phyloP scores from a whole-genome alignment of 1,284 basidiomycete species.

The Salmacisia buchloeana region DNA sequence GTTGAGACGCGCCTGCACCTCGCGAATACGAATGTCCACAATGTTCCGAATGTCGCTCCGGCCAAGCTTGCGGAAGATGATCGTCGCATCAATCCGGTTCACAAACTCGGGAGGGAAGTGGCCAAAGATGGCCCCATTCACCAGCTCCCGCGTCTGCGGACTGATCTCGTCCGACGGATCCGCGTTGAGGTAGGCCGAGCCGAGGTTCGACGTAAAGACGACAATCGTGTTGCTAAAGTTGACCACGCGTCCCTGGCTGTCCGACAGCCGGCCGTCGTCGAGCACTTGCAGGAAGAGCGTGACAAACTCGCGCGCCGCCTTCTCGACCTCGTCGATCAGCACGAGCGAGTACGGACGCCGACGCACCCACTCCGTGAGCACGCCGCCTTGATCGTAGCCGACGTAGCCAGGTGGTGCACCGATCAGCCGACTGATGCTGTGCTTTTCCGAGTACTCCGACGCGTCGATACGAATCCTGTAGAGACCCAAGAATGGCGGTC shows the following conservation, averaged over 20 bases:
- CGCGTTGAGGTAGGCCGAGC: conserved; percentile 57
- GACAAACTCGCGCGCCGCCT: conserved; percentile 88
- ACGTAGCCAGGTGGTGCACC: conserved; percentile 66
- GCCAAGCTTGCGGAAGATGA: conserved; percentile 57
- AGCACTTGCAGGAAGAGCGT: conserved; percentile 82
- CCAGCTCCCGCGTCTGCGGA: conserved; percentile 52
- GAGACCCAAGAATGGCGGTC: background rate
- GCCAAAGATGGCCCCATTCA: conserved; percentile 55
- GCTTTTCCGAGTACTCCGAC: conserved; percentile 55
- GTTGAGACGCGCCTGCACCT: conserved; percentile 68
- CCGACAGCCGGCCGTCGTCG: conserved; percentile 78
- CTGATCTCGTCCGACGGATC: conserved; percentile 52
- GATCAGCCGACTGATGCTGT: conserved; percentile 57
- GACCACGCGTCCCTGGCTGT: conserved; percentile 46
- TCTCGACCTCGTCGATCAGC: conserved; percentile 52
- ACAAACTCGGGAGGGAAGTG: conserved; percentile 60
- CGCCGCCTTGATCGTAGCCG: conserved; percentile 79
- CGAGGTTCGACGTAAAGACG: conserved; percentile 57
- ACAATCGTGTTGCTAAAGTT: conserved; percentile 50
- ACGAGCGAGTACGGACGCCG: conserved; percentile 49
- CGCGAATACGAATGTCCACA: conserved; percentile 56
- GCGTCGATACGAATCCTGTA: conserved; percentile 56
- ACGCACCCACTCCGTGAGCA: conserved; percentile 55
- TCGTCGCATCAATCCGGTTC: conserved; percentile 56
- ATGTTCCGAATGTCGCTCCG: conserved; percentile 55